Conservation (phyloP, 1,284 basidiomycete species). For the Phylloboletellus chloephorus region DNA sequence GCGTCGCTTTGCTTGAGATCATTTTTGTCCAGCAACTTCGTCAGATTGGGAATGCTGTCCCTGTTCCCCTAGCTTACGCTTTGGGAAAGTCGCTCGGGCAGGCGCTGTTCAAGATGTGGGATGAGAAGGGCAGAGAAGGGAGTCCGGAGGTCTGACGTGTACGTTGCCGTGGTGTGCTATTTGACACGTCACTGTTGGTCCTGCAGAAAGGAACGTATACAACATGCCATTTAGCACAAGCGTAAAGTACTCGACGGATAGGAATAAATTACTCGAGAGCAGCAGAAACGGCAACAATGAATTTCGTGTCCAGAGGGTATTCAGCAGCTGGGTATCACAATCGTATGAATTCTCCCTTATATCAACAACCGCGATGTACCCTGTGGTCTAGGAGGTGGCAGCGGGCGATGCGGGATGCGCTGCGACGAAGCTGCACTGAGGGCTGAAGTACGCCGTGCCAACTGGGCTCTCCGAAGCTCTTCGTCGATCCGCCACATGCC, state of each 20-base stretch:
- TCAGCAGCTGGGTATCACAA: slow-evolving; percentile 16
- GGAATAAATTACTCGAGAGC: slow-evolving; percentile 15
- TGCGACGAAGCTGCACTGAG: slow-evolving; percentile 33
- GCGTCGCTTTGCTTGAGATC: not conserved
- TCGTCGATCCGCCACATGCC: slow-evolving; percentile 86
- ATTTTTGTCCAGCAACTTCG: slow-evolving; percentile 48
- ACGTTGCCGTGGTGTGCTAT: not conserved
- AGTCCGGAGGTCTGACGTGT: slow-evolving; percentile 41
- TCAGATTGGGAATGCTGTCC: slow-evolving; percentile 73
- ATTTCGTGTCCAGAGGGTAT: slow-evolving; percentile 16
- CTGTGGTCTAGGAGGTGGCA: slow-evolving; percentile 19
- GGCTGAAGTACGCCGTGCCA: slow-evolving; percentile 36
- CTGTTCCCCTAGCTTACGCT: slow-evolving; percentile 57
- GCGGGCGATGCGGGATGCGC: slow-evolving; percentile 32
- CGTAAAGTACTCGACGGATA: slow-evolving; percentile 4
- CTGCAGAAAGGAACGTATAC: not conserved
- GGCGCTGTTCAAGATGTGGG: slow-evolving; percentile 44
- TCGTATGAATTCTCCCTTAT: slow-evolving; percentile 7
- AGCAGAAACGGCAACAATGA: slow-evolving; percentile 1
- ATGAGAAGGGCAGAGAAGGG: slow-evolving; percentile 35
- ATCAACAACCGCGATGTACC: slow-evolving; percentile 14
- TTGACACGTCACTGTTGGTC: slow-evolving; percentile 1
- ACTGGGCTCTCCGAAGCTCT: slow-evolving; percentile 60
- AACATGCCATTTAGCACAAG: slow-evolving; percentile 2
- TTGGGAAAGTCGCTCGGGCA: slow-evolving; percentile 55